These are phyloP conservation scores for Narthecium ossifragum DNA, from an alignment of 106 monocot genomes.

Conservation along the genomic window DNA sequence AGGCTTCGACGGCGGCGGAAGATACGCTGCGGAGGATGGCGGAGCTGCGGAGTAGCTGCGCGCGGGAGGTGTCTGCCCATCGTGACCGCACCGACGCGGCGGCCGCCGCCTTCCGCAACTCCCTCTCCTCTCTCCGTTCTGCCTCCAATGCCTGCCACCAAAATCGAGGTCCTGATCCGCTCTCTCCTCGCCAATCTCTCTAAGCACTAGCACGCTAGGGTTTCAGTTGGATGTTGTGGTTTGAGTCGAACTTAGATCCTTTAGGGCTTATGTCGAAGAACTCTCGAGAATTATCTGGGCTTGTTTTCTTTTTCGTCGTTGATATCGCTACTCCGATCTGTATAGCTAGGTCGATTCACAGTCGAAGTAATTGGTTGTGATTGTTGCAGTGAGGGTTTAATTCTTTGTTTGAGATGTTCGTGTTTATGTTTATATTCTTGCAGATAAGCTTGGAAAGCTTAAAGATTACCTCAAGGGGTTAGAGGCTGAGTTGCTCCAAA, in stretches of 20 bases:
- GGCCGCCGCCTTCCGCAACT: slow-evolving; percentile 22
- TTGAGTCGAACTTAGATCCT: no score
- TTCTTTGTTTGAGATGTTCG: not conserved
- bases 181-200: not conserved
- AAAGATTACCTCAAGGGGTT: slow-evolving; percentile 28
- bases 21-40: slow-evolving; percentile 18
- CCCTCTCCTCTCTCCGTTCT: slow-evolving; percentile 28
- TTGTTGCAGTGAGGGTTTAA: not conserved
- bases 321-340: not conserved
- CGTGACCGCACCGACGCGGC: slow-evolving; percentile 16
- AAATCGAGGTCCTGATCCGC: slow-evolving; percentile 24
- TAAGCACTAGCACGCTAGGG: no score
- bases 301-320: not conserved
- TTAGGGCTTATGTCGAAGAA: no score
- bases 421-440: slow-evolving; percentile 7
- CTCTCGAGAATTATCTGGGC: not conserved
- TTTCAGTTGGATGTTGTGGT: no score
- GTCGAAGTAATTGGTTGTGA: not conserved
- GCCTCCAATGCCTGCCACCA: slow-evolving; percentile 15
- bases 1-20: slow-evolving; percentile 7
- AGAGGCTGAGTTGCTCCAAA: slow-evolving; percentile 19
- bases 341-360: no score
- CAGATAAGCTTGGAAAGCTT: slow-evolving; percentile 35
- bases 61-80: slow-evolving; percentile 18
- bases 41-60: slow-evolving; percentile 30